Evolutionary conservation across 2,329 filamentous ascomycete genomes (phyloP).

Genomic region (Alternaria sp.): DNA sequence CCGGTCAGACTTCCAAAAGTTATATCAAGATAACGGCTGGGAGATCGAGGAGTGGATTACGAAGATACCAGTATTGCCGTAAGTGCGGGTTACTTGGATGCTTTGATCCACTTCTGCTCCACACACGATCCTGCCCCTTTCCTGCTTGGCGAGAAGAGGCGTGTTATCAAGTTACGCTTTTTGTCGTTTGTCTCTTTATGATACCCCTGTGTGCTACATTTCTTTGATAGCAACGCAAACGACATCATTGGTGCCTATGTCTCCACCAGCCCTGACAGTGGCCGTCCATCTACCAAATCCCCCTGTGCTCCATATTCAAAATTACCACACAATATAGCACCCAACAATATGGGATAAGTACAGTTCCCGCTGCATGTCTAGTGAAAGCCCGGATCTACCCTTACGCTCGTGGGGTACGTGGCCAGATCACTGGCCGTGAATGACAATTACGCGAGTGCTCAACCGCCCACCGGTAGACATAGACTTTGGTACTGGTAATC

Average conservation of each 20-base stretch:
- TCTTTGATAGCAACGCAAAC: neutral
- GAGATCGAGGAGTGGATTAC: constrained; percentile 34
- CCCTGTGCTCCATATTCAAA: neutral
- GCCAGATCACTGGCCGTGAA: neutral
- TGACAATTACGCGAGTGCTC: neutral
- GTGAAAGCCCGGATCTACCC: neutral
- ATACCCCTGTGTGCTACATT: neutral
- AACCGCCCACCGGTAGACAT: neutral
- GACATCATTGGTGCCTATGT: neutral
- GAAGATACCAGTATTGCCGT: constrained; percentile 34
- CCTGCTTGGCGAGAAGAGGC: neutral
- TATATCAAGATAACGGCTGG: constrained; percentile 26
- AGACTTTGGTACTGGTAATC: neutral
- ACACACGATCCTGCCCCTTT: neutral
- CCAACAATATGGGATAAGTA: neutral
- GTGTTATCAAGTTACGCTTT: neutral
- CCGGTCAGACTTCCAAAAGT: constrained; percentile 17
- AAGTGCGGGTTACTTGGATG: neutral
- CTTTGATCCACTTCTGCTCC: no score
- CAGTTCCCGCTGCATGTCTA: neutral
- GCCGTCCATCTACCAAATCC: neutral
- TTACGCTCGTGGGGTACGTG: neutral
- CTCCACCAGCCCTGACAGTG: neutral
- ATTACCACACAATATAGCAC: neutral
- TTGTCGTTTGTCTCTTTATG: neutral